Conservation (phyloP, 495 filamentous ascomycete genomes). For the Neurospora tetraspora region DNA sequence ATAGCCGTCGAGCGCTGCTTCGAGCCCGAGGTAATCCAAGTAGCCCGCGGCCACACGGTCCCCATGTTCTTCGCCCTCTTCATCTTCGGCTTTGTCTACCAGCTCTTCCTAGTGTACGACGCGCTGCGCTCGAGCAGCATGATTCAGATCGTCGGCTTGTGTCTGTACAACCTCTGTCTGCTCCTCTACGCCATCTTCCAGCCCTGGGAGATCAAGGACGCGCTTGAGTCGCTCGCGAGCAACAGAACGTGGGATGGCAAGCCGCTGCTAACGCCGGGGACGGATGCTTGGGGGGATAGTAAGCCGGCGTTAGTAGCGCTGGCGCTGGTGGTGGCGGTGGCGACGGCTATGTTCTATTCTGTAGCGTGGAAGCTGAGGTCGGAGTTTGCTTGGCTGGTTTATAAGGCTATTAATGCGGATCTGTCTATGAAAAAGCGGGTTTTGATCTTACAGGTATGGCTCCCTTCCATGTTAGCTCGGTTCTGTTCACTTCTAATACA, state of each 20-base stretch:
- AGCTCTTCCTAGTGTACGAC: background rate
- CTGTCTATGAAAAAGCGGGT: background rate
- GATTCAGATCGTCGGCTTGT: background rate
- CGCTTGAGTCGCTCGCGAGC: background rate
- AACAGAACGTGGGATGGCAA: background rate
- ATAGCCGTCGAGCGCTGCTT: background rate
- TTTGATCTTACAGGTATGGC: background rate
- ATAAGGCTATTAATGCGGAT: background rate
- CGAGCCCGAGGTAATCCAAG: background rate
- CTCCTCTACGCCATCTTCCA: background rate
- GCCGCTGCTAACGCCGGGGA: background rate
- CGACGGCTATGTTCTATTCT: background rate
- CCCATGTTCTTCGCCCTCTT: background rate
- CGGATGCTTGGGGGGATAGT: background rate
- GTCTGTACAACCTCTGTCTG: background rate
- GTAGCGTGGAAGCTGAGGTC: background rate
- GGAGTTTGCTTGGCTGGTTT: background rate
- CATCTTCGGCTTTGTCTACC: background rate
- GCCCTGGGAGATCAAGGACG: background rate
- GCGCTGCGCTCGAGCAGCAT: background rate
- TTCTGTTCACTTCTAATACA: background rate
- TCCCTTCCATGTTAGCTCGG: background rate
- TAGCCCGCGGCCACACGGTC: background rate
- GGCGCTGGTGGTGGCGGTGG: background rate
- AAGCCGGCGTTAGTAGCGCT: background rate